Base-by-base conservation (phyloP, 2,329 filamentous ascomycete genomes). In the Apiospora kogelbergensis region DNA sequence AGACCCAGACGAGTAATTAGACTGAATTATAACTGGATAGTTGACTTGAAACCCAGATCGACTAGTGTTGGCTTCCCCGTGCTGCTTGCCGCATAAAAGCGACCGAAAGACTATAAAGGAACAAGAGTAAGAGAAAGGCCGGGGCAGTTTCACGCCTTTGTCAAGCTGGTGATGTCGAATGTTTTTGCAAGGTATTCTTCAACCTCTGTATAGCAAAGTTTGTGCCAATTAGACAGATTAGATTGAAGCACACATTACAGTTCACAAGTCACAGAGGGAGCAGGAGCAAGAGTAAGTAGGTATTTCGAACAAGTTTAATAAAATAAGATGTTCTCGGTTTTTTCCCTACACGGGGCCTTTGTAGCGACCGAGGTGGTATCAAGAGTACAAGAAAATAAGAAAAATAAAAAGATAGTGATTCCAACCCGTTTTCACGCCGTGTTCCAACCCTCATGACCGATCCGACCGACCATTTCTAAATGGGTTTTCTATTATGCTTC, bases 341-440 rank as follows among this genome's bases (percentile, higher is more conserved):
- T 33, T 5, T 60, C 20, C 30, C 30, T 37, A 60, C 53, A 37
- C 53, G 20, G 30, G 20, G 53, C 53, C 53, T 37, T 20, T 20
- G 20, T 60, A 37, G 53, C 53, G 30, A 60, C 53, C 53, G 53
- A 60, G 30, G 53, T 65, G 71, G 70, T 74, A 73, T 70, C 57
- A 67, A 68, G 42, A 60, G 17, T 37, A 60, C 53, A 60, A 60
- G n/a, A 68, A 48, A n/a, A 63, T 57, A 53, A n/a, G 46, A 63
- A 60, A 53, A 70, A 66, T 7, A 30, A 67, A 68, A 60, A n/a
- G 63, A 70, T 46, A 24, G 63, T 40, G 37, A 22, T 63, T 63
- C 67, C 44, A 40, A 33, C 67, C 68, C 66, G 33, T 22, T 69
- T 30, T 10, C 63, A 26, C 24, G 53, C 53, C 53, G 40, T 42